Evolutionary conservation across 2,329 filamentous ascomycete genomes (phyloP), one percentile per base, ranked within the genome.

Genomic region (Botryosphaeria dothidea): DNA sequence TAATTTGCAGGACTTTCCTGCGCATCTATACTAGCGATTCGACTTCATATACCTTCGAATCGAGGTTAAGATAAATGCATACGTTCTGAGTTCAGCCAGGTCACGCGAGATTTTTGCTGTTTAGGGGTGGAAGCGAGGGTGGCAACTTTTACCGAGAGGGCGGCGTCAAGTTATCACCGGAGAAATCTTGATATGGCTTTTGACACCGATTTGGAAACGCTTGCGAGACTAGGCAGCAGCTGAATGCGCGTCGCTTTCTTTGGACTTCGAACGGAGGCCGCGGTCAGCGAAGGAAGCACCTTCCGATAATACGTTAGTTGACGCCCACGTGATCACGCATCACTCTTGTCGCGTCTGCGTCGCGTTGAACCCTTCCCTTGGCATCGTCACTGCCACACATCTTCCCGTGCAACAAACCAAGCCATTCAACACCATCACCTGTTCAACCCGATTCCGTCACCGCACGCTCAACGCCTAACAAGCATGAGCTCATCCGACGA

Each of bases 401-500:
- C 36, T 36, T 21, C 25, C 27, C 2, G 34, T 65, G 29, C 29
- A 29, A 46, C 17, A 34, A 49, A 13, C 31, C n/a, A 31, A 11
- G 15, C 21, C 31, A n/a, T 25, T 60, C n/a, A 21, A 21, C n/a
- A n/a, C n/a, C n/a, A 38, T 36, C 19, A n/a, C 15, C 34, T 23
- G 25, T 25, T 29, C 31, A 13, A 25, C 43, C 25, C 51, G 43
- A 23, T 21, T 29, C 29, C 51, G 25, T 21, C 27, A 15, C 41
- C 9, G n/a, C 15, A 21, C 9, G 56, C 41, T 41, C 34, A 36
- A 13, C 31, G n/a, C 41, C 49, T 56, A 4, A 73, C 75, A 29
- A 66, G 61, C 72, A 68, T 69, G 31, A 56, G 34, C 58, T 64
- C 64, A 29, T 74, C 69, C 3, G 71, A 75, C 29, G 71, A 77